phyloP scores from a whole-genome alignment of 306 rosid genomes.

The Ziziphus jujuba region DNA sequence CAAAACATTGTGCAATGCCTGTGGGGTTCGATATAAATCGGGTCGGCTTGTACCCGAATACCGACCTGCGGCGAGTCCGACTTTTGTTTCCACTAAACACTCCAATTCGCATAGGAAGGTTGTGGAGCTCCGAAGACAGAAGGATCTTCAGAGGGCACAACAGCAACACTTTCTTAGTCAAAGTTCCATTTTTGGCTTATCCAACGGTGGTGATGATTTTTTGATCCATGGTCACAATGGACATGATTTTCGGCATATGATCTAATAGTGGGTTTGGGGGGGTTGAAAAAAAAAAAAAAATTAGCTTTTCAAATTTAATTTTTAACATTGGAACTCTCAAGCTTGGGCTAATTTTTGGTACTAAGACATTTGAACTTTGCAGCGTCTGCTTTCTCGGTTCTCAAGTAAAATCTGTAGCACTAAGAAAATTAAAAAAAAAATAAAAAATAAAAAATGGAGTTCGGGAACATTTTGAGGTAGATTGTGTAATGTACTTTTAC shows the following conservation, averaged over 20 bases:
- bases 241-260: conserved; percentile 62
- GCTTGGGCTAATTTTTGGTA: conserved; percentile 36
- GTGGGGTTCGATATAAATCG: conserved; percentile 49
- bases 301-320: conserved; percentile 23
- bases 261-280: conserved; percentile 49
- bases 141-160: conserved; percentile 31
- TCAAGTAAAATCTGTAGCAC: conserved; percentile 29
- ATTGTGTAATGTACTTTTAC: conserved; percentile 28
- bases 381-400: conserved; percentile 17
- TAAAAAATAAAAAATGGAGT: too few species aligned
- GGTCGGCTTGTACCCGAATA: conserved; percentile 52
- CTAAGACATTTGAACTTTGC: conserved; percentile 41
- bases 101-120: conserved; percentile 56
- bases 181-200: conserved; percentile 66
- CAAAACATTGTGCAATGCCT: conserved; percentile 47
- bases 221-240: conserved; percentile 61
- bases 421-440: not conserved
- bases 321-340: conserved; percentile 20
- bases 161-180: conserved; percentile 54
- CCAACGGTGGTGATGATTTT: conserved; percentile 79
- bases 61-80: conserved; percentile 53
- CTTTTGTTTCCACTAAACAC: conserved; percentile 40
- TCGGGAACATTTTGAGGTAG: conserved; percentile 23
- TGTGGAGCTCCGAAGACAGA: conserved; percentile 48
- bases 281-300: too few species aligned